A percentile compares a stretch with the other conserved stretches of the same genome.
These are phyloP conservation scores for Mycena vitilis DNA, from an alignment of 768 basidiomycete genomes.

Conservation along the genomic window DNA sequence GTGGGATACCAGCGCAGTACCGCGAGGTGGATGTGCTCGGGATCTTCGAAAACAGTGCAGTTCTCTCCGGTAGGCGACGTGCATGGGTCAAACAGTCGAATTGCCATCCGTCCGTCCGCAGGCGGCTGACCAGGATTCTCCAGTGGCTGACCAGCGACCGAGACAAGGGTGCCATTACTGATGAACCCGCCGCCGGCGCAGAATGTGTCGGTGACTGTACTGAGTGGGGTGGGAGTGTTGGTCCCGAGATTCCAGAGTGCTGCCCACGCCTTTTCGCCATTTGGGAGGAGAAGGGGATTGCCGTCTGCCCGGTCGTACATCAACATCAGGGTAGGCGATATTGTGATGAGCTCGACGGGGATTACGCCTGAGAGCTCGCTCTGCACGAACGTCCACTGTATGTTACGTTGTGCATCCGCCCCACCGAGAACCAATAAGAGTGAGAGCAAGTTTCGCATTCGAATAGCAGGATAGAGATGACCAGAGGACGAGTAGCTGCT, in stretches of 20 bases:
- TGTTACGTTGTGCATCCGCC: conserved; percentile 29
- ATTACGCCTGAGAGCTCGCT: conserved; percentile 37
- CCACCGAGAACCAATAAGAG: conserved; percentile 16
- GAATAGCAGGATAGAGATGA: conserved; percentile 16
- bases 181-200: conserved; percentile 39
- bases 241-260: conserved; percentile 39
- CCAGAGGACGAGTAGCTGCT: conserved; percentile 7
- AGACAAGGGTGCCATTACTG: conserved; percentile 39
- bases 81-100: conserved; percentile 42
- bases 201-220: conserved; percentile 36
- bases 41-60: conserved; percentile 42
- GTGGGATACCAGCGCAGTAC: conserved; percentile 41
- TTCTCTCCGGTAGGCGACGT: conserved; percentile 34
- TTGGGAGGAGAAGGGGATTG: conserved; percentile 35
- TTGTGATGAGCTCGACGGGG: conserved; percentile 36
- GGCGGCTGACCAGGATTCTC: conserved; percentile 24
- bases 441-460: conserved; percentile 10
- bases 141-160: conserved; percentile 31
- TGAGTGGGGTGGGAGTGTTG: conserved; percentile 33
- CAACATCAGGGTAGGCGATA: conserved; percentile 38
- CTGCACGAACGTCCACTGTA: conserved; percentile 38
- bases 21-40: conserved; percentile 36
- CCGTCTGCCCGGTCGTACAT: conserved; percentile 39
- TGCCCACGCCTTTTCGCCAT: conserved; percentile 37
- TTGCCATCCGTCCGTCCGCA: conserved; percentile 36